phyloP scores from a whole-genome alignment of 495 filamentous ascomycete genomes.

The Talaromyces thailandensis region DNA sequence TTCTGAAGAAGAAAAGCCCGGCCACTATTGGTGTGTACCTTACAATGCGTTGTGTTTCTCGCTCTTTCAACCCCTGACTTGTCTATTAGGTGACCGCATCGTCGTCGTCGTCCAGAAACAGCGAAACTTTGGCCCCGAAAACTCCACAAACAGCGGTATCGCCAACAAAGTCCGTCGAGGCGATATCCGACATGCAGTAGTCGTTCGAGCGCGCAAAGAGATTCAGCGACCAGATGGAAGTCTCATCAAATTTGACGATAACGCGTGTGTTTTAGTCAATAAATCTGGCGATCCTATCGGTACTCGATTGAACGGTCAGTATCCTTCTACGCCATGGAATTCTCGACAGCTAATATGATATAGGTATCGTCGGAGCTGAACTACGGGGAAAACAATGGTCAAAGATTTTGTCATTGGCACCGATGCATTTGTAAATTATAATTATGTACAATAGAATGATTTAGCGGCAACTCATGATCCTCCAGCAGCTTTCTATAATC shows the following conservation, averaged over 20 bases:
- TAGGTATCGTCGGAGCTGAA: constrained; percentile 78
- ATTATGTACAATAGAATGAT: constrained; percentile 7
- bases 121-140: constrained; percentile 63
- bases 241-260: constrained; percentile 90
- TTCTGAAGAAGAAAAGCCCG: constrained; percentile 80
- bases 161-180: constrained; percentile 92
- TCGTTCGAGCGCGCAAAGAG: constrained; percentile 85
- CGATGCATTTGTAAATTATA: constrained; percentile 71
- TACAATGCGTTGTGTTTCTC: neutral
- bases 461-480: neutral
- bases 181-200: constrained; percentile 92
- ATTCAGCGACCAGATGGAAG: constrained; percentile 79
- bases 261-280: constrained; percentile 95
- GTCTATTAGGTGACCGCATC: constrained; percentile 74
- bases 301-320: constrained; percentile 73
- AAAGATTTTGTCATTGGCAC: constrained; percentile 93
- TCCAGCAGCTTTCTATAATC: neutral
- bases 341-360: neutral
- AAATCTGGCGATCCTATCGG: constrained; percentile 95
- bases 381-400: constrained; percentile 86
- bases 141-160: constrained; percentile 44
- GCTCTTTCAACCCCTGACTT: neutral
- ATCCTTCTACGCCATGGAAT: neutral
- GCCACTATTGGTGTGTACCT: constrained; percentile 74
- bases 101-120: constrained; percentile 98